Evolutionary conservation across 805 yeast genomes (phyloP).

Genomic region (Hanseniaspora lachancei): DNA sequence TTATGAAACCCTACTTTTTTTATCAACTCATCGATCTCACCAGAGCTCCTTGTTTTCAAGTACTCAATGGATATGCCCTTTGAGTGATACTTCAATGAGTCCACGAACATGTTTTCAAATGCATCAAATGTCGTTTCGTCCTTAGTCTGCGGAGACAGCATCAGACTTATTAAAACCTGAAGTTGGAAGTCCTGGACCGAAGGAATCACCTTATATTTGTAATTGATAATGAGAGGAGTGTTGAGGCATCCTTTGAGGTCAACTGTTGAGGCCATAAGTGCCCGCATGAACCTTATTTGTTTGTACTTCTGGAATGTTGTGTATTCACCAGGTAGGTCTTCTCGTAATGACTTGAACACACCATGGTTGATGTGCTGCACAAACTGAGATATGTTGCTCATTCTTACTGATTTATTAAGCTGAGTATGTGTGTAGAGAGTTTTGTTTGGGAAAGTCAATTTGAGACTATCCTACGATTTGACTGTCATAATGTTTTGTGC

Average conservation of each 20-base stretch:
- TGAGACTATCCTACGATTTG: too few species aligned
- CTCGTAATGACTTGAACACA: background rate
- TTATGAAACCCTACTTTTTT: slow-evolving; percentile 9
- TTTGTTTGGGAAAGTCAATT: too few species aligned
- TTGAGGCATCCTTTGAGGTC: slow-evolving; percentile 6
- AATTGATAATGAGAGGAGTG: slow-evolving; percentile 3
- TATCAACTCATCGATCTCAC: background rate
- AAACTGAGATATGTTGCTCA: background rate
- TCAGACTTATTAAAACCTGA: slow-evolving; percentile 2
- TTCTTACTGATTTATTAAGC: background rate
- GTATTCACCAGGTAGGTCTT: background rate
- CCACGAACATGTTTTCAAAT: slow-evolving; percentile 1
- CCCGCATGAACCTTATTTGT: slow-evolving; percentile 8
- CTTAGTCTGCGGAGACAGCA: slow-evolving; percentile 9
- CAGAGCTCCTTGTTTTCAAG: background rate
- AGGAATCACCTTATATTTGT: background rate
- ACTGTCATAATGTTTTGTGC: too few species aligned
- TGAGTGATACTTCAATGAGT: background rate
- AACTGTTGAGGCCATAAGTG: background rate
- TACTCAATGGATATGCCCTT: slow-evolving; percentile 1
- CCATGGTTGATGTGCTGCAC: background rate
- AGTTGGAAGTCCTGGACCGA: background rate
- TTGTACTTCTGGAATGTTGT: background rate
- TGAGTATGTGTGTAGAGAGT: too few species aligned
- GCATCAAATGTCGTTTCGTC: slow-evolving; percentile 9